Evolutionary conservation across 257 asterid genomes (phyloP), one percentile per base, ranked within the genome.

Genomic region (Solanum chmielewskii): DNA sequence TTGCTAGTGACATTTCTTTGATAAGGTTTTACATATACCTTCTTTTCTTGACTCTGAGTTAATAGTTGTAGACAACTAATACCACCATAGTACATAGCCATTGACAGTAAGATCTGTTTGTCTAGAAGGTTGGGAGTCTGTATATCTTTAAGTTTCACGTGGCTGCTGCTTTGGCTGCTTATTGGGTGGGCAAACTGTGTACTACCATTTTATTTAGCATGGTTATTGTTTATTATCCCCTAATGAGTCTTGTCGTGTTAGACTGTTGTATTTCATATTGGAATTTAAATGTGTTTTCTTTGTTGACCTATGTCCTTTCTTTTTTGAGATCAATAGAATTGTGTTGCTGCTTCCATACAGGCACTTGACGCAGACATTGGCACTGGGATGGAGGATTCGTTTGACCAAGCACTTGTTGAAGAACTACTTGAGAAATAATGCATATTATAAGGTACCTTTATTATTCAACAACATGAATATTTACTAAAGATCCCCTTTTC

Each of bases 331-430:
- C 31, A 81, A 77, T 41, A 44, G 49, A 81, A 21, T 10, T 31
- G 29, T 59, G 21, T 80, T 80, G 29, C 70, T 81, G 45, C 70
- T 74, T 56, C 60, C 49, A 23, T 75, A 41, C 92, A 97, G 99
- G 94, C 93, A 96, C 92, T 94, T 97, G 91, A 97, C 98, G 35
- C 81, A 94, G 62, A 89, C 91, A 92, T 96, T 97, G 89, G 99
- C 99, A 41, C 98, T 97, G 91, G 99, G 98, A 90, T 97, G 99
- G 99, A 96, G 99, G 87, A 97, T 96, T 90, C 97, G 99, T 83
- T 91, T 97, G 88, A 96, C 99, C 88, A 93, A 93, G 90, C 98
- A 97, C 92, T 90, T 97, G 66, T 93, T 96, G 69, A 94, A 89
- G 88, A 94, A 92, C 89, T 97, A 96, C 92, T 90, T 97, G 83